A percentile compares a stretch with the other conserved stretches of the same genome.
Conservation (phyloP, 208 protist genomes). For the Porcisia hertigi region DNA sequence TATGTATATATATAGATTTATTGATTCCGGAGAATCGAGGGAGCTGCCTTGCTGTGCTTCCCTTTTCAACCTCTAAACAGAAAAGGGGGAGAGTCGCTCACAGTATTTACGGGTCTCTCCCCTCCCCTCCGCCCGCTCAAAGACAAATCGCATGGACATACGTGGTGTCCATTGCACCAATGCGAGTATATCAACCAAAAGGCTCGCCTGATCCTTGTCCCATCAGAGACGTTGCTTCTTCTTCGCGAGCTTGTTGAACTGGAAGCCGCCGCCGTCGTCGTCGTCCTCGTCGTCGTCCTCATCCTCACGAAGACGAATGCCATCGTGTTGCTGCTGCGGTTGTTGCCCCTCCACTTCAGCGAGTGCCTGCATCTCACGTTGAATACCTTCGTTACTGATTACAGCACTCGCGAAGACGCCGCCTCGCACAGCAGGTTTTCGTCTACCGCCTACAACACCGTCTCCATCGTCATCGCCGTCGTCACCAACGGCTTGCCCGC, state of each 20-base stretch:
- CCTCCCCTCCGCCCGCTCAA: not conserved
- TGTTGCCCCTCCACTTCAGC: constrained; percentile 34
- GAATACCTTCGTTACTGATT: constrained; percentile 80
- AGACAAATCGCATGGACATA: not conserved
- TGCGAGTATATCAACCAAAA: not conserved
- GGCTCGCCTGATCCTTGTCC: not conserved
- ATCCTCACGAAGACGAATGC: constrained; percentile 37
- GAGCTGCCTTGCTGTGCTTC: not conserved
- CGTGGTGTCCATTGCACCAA: not conserved
- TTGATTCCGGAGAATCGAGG: not conserved
- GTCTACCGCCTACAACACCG: constrained; percentile 17
- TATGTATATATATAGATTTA: no score
- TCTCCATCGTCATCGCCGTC: constrained; percentile 40
- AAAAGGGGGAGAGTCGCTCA: no score
- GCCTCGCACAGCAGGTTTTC: constrained; percentile 31
- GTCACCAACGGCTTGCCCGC: constrained; percentile 5
- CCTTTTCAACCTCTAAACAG: not conserved
- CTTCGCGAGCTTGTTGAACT: constrained; percentile 35
- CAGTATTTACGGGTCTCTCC: not conserved
- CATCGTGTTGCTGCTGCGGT: constrained; percentile 30
- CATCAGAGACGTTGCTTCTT: constrained; percentile 44
- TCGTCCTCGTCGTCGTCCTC: constrained; percentile 29
- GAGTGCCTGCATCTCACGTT: constrained; percentile 73
- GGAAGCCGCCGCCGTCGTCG: constrained; percentile 19
- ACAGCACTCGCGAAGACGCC: constrained; percentile 59